phyloP scores from a whole-genome alignment of 1,284 basidiomycete genomes.

The Termitomyces sp. region DNA sequence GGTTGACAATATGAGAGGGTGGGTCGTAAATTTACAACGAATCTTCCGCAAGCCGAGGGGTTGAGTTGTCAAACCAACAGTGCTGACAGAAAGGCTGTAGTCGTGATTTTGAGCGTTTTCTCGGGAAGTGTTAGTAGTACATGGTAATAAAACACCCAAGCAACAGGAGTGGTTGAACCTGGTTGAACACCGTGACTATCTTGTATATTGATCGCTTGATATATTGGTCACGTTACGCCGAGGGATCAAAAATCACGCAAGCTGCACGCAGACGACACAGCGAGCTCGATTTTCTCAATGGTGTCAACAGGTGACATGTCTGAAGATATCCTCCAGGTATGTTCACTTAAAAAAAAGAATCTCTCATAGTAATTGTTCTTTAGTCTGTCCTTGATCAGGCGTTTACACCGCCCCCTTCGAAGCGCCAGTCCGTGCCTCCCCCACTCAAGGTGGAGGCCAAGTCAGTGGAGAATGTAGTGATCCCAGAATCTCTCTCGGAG shows the following conservation, averaged over 20 bases:
- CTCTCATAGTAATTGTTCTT: not conserved
- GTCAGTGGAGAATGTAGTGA: not conserved
- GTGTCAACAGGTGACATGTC: constrained; percentile 14
- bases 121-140: not conserved
- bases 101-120: not conserved
- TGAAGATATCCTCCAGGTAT: constrained; percentile 30
- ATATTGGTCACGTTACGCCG: not conserved
- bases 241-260: constrained; percentile 6
- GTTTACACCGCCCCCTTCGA: constrained; percentile 29
- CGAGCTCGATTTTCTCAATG: constrained; percentile 11
- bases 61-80: not conserved
- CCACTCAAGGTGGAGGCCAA: constrained; percentile 4
- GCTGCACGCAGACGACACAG: constrained; percentile 2
- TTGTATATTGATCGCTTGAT: not conserved
- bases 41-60: no score
- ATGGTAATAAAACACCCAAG: no score
- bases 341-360: not conserved
- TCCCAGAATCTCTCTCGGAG: constrained; percentile 7
- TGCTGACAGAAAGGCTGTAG: not conserved
- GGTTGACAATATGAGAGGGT: no score
- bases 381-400: constrained; percentile 34
- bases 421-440: constrained; percentile 16
- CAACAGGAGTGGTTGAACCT: no score
- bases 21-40: no score
- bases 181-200: no score